Evolutionary conservation across 2,329 filamentous ascomycete genomes (phyloP).

Genomic region (Aureobasidium vineae): DNA sequence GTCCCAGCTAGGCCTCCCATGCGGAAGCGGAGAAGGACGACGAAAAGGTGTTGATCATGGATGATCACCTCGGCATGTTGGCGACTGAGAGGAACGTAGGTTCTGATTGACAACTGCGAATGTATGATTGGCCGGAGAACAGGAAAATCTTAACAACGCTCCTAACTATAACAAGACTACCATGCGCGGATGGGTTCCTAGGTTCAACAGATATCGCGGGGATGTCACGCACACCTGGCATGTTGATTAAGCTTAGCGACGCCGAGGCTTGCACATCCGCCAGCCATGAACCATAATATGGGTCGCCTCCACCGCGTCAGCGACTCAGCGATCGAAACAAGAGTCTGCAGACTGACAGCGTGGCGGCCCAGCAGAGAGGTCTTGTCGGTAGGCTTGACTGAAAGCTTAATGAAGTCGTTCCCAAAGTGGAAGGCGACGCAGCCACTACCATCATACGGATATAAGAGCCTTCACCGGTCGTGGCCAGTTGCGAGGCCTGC

Average conservation of each 20-base stretch:
- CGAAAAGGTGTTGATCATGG: neutral
- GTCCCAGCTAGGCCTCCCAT: neutral
- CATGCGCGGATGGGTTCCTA: neutral
- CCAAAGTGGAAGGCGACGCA: neutral
- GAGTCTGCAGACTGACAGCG: neutral
- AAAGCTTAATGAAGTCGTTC: slow-evolving; percentile 10
- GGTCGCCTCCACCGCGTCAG: slow-evolving; percentile 13
- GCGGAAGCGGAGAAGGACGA: neutral
- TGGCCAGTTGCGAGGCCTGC: neutral
- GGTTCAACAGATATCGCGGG: neutral
- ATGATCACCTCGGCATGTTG: slow-evolving; percentile 17
- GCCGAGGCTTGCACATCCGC: slow-evolving; percentile 3
- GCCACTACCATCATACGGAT: slow-evolving; percentile 15
- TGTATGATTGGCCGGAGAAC: neutral
- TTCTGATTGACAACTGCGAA: neutral
- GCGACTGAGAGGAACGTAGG: slow-evolving; percentile 1
- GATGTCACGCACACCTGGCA: slow-evolving; percentile 4
- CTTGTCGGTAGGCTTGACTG: neutral
- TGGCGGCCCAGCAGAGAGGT: slow-evolving; percentile 1
- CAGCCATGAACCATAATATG: neutral
- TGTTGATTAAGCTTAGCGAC: slow-evolving; percentile 14
- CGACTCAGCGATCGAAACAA: neutral
- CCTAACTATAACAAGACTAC: neutral
- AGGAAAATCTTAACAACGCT: neutral
- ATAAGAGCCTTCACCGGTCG: neutral